Evolutionary conservation across 1,139 yeast species (phyloP).

Genomic region (Nakaseomyces delphensis): DNA sequence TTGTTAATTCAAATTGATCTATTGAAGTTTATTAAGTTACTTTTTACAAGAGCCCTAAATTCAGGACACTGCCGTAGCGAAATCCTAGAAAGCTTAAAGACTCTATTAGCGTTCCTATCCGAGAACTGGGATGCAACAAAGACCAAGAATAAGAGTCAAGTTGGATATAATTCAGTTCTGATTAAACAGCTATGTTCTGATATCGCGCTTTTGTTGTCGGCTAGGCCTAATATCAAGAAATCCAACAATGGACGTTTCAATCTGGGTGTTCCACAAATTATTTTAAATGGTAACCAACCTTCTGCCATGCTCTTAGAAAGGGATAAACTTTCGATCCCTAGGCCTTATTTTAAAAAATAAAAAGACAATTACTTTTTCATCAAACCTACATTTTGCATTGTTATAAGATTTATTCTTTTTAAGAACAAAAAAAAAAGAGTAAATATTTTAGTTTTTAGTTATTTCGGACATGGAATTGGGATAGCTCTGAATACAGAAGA

Average conservation of each 20-base stretch:
- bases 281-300: not conserved
- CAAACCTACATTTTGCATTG: no score
- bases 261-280: not conserved
- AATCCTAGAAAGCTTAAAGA: not conserved
- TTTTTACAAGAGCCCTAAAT: conserved; percentile 17
- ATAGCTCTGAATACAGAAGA: no score
- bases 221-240: not conserved
- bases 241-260: not conserved
- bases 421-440: no score
- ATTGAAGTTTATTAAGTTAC: conserved; percentile 26
- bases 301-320: not conserved
- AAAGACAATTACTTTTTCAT: not conserved
- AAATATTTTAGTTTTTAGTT: no score
- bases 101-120: conserved; percentile 15
- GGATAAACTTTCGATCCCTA: not conserved
- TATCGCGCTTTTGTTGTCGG: conserved; percentile 10
- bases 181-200: conserved; percentile 30
- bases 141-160: conserved; percentile 17
- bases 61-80: not conserved
- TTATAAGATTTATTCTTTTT: not conserved
- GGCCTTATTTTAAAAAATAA: conserved; percentile 4
- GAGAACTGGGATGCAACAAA: conserved; percentile 17
- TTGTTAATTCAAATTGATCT: conserved; percentile 30
- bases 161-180: conserved; percentile 30
- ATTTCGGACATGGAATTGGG: no score